phyloP scores from a whole-genome alignment of 192 early-diverging fungal genomes.

The Coemansia sp. region DNA sequence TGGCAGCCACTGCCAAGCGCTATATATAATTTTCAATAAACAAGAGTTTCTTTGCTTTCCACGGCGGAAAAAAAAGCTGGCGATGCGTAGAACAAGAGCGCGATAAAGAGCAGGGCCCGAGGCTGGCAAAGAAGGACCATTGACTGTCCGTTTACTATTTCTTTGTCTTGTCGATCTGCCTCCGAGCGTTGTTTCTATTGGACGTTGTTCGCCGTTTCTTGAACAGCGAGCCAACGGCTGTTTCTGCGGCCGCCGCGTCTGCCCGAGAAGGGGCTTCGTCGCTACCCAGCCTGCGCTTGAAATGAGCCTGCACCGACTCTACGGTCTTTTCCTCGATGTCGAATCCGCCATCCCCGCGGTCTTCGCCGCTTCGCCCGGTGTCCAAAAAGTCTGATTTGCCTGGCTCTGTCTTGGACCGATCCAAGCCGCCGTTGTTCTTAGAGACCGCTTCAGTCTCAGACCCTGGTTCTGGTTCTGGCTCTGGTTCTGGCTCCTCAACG shows the following conservation, averaged over 20 bases:
- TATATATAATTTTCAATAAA: too few relatives aligned
- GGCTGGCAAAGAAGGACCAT: too few relatives aligned
- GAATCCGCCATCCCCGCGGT: constrained; percentile 16
- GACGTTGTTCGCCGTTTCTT: constrained; percentile 38
- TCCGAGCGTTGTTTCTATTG: constrained; percentile 28
- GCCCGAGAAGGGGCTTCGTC: not conserved
- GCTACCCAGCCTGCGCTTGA: not conserved
- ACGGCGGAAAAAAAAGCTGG: too few relatives aligned
- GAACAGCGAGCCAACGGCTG: constrained; percentile 16
- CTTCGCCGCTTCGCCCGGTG: constrained; percentile 3
- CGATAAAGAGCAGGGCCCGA: too few relatives aligned
- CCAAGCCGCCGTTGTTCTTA: not conserved
- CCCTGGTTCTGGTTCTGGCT: not conserved
- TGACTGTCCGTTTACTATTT: not conserved
- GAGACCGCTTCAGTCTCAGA: not conserved
- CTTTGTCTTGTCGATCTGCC: constrained; percentile 15
- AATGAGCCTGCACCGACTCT: not conserved
- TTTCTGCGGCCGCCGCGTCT: not conserved
- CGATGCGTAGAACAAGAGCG: too few relatives aligned
- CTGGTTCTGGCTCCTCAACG: constrained; percentile 22
- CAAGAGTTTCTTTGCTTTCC: too few relatives aligned
- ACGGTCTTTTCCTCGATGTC: constrained; percentile 40
- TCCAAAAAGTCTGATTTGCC: not conserved
- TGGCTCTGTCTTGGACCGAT: not conserved
- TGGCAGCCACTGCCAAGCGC: too few relatives aligned